A percentile compares a stretch with the other conserved stretches of the same genome.
Evolutionary conservation across 192 early-diverging fungal species (phyloP).

Genomic region (Cetraspora pellucida): DNA sequence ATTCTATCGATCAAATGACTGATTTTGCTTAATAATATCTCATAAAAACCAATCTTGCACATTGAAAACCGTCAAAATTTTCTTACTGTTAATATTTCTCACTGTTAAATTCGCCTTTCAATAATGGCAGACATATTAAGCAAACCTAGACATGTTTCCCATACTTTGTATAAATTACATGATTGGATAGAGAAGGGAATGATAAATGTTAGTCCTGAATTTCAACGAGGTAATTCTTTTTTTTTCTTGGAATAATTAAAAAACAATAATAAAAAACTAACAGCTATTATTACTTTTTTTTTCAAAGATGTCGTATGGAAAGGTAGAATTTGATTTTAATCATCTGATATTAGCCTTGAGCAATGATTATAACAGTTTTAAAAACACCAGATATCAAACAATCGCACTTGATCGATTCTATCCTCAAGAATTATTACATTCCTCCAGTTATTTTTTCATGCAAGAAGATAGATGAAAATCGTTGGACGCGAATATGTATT

Average conservation of each 20-base stretch:
- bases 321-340: neutral
- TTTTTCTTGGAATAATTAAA: neutral
- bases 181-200: neutral
- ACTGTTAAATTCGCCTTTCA: no score
- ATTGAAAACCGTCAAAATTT: no score
- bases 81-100: no score
- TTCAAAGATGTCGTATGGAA: neutral
- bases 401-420: slow-evolving; percentile 37
- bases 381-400: neutral
- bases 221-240: slow-evolving; percentile 3
- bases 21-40: no score
- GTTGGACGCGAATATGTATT: slow-evolving; percentile 14
- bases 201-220: neutral
- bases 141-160: slow-evolving; percentile 22
- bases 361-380: no score
- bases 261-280: neutral
- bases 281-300: neutral
- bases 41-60: no score
- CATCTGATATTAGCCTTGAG: no score
- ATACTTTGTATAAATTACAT: slow-evolving; percentile 13
- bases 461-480: slow-evolving; percentile 15
- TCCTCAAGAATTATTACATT: slow-evolving; percentile 40
- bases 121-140: no score
- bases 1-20: no score
- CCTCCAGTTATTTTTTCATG: slow-evolving; percentile 36